Evolutionary conservation across 805 yeast genomes (phyloP).

Genomic region (Debaryomyces prosopidis): DNA sequence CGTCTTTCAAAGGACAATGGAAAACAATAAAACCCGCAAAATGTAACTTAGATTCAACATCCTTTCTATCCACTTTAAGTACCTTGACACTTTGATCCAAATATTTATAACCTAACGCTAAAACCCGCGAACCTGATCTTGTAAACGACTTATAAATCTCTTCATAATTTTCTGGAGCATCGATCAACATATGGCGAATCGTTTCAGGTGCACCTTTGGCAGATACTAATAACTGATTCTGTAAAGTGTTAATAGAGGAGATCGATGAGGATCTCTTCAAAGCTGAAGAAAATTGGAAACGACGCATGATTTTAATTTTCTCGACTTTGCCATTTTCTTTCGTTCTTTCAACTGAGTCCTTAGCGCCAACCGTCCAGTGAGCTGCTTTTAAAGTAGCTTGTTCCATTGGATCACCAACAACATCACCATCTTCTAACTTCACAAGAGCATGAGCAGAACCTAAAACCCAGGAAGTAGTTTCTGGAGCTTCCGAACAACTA

Average conservation of each 20-base stretch:
- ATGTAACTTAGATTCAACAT: slow-evolving; percentile 68
- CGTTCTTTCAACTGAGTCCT: slow-evolving; percentile 63
- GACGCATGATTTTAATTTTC: slow-evolving; percentile 74
- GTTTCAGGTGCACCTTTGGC: slow-evolving; percentile 99
- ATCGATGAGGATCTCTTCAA: slow-evolving; percentile 92
- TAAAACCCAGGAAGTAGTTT: slow-evolving; percentile 65
- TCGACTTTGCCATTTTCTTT: slow-evolving; percentile 30
- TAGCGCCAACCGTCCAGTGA: slow-evolving; percentile 78
- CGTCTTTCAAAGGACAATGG: slow-evolving; percentile 95
- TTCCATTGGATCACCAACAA: slow-evolving; percentile 99
- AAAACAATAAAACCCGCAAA: slow-evolving; percentile 95
- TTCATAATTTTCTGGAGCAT: slow-evolving; percentile 79
- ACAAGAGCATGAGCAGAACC: slow-evolving; percentile 98
- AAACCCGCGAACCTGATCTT: slow-evolving; percentile 92
- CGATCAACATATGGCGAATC: slow-evolving; percentile 68
- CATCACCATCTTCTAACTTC: slow-evolving; percentile 90
- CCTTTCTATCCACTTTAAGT: slow-evolving; percentile 64
- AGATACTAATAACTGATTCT: slow-evolving; percentile 63
- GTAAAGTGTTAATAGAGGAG: slow-evolving; percentile 52
- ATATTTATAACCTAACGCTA: slow-evolving; percentile 82
- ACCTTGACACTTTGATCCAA: slow-evolving; percentile 53
- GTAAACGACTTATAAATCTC: slow-evolving; percentile 86
- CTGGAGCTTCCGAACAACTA: slow-evolving; percentile 64
- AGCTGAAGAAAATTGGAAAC: slow-evolving; percentile 96
- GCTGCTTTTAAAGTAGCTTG: slow-evolving; percentile 90